Base-by-base conservation (phyloP, 2,329 filamentous ascomycete species). In the Colletotrichum salicis region DNA sequence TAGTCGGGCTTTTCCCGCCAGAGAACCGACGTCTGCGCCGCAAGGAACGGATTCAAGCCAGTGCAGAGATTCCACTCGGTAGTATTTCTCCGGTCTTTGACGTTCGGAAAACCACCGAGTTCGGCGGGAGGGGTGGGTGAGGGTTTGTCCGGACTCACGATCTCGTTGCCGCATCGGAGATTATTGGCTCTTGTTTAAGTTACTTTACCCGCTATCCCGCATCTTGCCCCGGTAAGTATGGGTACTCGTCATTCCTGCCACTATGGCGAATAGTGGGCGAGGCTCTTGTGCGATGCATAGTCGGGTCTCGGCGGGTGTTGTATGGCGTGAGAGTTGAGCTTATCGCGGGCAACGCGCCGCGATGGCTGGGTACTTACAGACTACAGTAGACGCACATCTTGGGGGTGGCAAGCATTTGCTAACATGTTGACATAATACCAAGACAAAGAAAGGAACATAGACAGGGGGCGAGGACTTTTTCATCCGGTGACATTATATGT, bases 231-330 rank as follows among this genome's bases (percentile, higher is more conserved):
- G 24, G 29, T n/a, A 29, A 33, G 55, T 48, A 48, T 71, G 59
- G 70, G 37, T 35, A 35, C 27, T 51, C 70, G 70, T 56, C 70
- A 71, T 71, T 70, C 52, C 45, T 71, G 65, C 45, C 70, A 31
- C 22, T n/a, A 71, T 71, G 70, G 60, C 70, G 70, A 71, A 71
- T 55, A 64, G 54, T 64, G 70, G 60, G 48, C 54, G 52, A 57
- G 54, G 24, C 12, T 61, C 35, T 19, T 64, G 65, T 24, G 12
- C 13, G 10, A n/a, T 63, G 59, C 29, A 64, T 7, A 7, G 64
- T 61, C 54, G 69, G 59, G n/a, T 55, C 55, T 69, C 54, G 64
- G 69, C 58, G 55, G 65, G 13, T 61, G 69, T 13, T 51, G 41
- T 22, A 2, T 13, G 24, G 56, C 5, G 27, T n/a, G 41, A 19